A percentile compares a stretch with the other conserved stretches of the same genome.
phyloP scores from a whole-genome alignment of 345 rosid genomes.

The Syzygium grande region DNA sequence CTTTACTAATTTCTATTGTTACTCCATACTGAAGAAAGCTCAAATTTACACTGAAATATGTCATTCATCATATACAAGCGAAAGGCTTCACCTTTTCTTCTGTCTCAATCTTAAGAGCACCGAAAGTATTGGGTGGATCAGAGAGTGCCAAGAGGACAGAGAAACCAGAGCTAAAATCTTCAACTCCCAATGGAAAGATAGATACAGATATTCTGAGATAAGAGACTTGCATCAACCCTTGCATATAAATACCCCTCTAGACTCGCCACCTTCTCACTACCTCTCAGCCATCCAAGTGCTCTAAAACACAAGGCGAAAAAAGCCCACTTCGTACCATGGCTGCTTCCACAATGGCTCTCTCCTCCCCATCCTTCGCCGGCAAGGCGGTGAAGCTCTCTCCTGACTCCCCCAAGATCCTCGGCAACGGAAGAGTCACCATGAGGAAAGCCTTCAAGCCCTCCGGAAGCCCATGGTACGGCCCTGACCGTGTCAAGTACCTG shows the following conservation, averaged over 20 bases:
- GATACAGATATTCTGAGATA: slow-evolving; percentile 43
- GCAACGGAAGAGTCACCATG: slow-evolving; percentile 54
- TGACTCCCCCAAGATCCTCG: slow-evolving; percentile 22
- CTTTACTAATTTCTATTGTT: not conserved
- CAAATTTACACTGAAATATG: not conserved
- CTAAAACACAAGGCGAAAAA: not conserved
- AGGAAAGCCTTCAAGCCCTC: slow-evolving; percentile 43
- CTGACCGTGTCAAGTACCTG: slow-evolving; percentile 72
- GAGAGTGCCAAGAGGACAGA: slow-evolving; percentile 23
- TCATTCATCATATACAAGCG: not conserved
- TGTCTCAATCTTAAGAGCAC: not conserved
- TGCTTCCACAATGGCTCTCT: slow-evolving; percentile 60
- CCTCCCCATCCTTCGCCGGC: slow-evolving; percentile 61
- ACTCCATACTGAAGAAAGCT: not conserved
- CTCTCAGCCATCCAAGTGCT: not conserved
- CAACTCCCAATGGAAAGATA: slow-evolving; percentile 37
- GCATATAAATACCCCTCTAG: slow-evolving; percentile 12
- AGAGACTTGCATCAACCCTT: slow-evolving; percentile 7
- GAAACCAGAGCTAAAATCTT: slow-evolving; percentile 27
- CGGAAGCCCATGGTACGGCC: slow-evolving; percentile 68
- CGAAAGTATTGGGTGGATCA: slow-evolving; percentile 17
- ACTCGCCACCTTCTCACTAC: not conserved
- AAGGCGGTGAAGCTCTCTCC: slow-evolving; percentile 34
- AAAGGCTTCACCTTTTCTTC: not conserved
- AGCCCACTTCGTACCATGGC: slow-evolving; percentile 24